A percentile compares a stretch with the other conserved stretches of the same genome.
Evolutionary conservation across 371 early-diverging fungal species (phyloP).

Genomic region (Saksenaea vasiformis): DNA sequence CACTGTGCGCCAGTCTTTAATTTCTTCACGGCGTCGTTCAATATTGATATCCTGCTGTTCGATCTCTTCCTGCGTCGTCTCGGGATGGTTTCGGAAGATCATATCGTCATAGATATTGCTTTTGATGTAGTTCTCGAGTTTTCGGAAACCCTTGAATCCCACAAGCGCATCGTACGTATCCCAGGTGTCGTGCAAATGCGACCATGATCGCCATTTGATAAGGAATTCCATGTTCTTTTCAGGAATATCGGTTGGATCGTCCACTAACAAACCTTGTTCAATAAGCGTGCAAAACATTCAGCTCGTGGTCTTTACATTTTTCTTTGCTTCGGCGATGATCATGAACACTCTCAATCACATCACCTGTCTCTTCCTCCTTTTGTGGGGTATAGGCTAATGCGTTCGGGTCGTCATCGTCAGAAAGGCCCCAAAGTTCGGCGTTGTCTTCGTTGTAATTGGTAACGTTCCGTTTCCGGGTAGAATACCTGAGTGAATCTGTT

Average conservation of each 20-base stretch:
- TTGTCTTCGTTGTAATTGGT: conserved; percentile 58
- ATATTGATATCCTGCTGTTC: conserved; percentile 84
- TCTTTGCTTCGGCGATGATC: conserved; percentile 51
- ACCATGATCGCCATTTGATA: conserved; percentile 93
- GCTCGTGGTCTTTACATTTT: conserved; percentile 11
- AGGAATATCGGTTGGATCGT: conserved; percentile 50
- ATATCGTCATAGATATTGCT: conserved; percentile 65
- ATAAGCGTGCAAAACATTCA: background rate
- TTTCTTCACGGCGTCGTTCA: conserved; percentile 79
- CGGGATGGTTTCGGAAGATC: conserved; percentile 65
- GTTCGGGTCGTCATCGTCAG: conserved; percentile 37
- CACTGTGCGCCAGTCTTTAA: conserved; percentile 83
- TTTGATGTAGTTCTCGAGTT: conserved; percentile 87
- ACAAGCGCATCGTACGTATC: conserved; percentile 66
- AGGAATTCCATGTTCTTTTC: conserved; percentile 76
- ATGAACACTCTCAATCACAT: conserved; percentile 66
- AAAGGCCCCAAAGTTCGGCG: conserved; percentile 43
- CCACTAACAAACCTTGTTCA: conserved; percentile 18
- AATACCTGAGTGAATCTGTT: conserved; percentile 46
- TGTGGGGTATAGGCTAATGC: conserved; percentile 19
- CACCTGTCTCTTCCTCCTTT: conserved; percentile 55
- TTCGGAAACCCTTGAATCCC: conserved; percentile 83
- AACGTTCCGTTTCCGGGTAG: conserved; percentile 46
- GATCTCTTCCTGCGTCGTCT: conserved; percentile 80
- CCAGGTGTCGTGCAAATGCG: conserved; percentile 95